Evolutionary conservation across 768 basidiomycete species (phyloP), one percentile per base, ranked within the genome.

Genomic region (Lactarius sp.): DNA sequence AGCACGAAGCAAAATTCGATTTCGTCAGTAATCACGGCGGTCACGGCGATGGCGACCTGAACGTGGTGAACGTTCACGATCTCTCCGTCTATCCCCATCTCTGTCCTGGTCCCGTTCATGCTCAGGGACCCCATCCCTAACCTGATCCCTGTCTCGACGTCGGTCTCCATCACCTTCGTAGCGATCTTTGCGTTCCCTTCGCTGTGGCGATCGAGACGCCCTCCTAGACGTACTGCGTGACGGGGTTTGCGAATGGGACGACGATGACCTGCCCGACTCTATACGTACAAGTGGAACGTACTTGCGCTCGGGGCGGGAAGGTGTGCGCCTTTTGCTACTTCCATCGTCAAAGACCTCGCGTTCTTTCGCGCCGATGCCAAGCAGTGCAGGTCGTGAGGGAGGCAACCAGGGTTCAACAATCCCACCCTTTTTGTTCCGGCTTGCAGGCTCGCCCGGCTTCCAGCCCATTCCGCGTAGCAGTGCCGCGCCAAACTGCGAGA

Each of bases 381-480:
- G 76, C 13, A 98, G 75, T 0, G 94, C 87, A 0, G 96, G 94
- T 16, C 97, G 82, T 2, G 90, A 78, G 59, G 81, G 77, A 0
- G 97, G 97, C 0, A 95, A 75, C 72, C 92, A 94, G 1, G 94
- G 88, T 68, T 93, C 85, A 2, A 84, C 79, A 16, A 85, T 72
- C 2, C 85, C 89, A 64, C 83, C 77, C 56, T 74, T 74, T 60
- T 68, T 85, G 50, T 83, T 79, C 50, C 52, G 49, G 27, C 85
- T 80, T 3, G 90, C 91, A 4, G 87, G 85, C 4, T 82, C 82
- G 0, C 90, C 89, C 41, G 90, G 86, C 64, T 90, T 90, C 94
- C 94, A 98, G 2, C 95, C 95, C 97, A 98, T 98, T 0, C 96
- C 96, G 51, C 94, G 83, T 4, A 97, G 79, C 69, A 98, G 82